phyloP scores from a whole-genome alignment of 441 rosid genomes.

The Pelargonium fulgidum region DNA sequence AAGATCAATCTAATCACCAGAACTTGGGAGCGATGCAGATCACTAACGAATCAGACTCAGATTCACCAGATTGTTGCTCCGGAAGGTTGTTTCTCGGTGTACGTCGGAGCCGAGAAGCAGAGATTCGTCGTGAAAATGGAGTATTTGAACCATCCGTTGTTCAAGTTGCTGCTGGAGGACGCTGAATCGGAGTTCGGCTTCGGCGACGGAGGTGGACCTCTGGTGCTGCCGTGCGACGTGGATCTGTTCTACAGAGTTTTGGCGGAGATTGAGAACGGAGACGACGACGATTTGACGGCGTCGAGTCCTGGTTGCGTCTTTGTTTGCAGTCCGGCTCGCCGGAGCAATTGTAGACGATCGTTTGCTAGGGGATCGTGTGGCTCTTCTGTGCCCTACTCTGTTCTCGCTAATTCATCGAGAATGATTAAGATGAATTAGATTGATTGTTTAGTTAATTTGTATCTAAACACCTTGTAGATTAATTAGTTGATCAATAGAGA shows the following conservation, averaged over 20 bases:
- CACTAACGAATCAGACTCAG: conserved; percentile 18
- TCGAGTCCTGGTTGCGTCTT: neutral
- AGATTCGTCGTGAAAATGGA: conserved; percentile 39
- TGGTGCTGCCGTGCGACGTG: conserved; percentile 50
- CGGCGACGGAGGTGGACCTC: conserved; percentile 38
- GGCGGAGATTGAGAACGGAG: conserved; percentile 36
- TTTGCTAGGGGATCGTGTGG: no score
- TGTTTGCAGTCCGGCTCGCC: conserved; percentile 27
- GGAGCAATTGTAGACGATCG: no score
- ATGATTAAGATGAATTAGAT: no score
- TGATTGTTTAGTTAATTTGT: no score
- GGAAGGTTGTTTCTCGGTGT: conserved; percentile 49
- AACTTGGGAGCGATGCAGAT: conserved; percentile 41
- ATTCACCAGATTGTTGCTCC: conserved; percentile 19
- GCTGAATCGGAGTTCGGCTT: conserved; percentile 50
- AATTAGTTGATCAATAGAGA: no score
- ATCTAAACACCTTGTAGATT: no score
- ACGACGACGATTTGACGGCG: neutral
- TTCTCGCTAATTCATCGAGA: no score
- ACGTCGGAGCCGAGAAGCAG: conserved; percentile 46
- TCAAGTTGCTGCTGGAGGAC: conserved; percentile 47
- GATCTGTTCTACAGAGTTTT: conserved; percentile 44
- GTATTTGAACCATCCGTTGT: conserved; percentile 44
- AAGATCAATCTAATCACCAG: conserved; percentile 33
- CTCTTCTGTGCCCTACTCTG: no score